Evolutionary conservation across 2,329 filamentous ascomycete species (phyloP), one percentile per base, ranked within the genome.

Genomic region (Pseudopyricularia cyperi): DNA sequence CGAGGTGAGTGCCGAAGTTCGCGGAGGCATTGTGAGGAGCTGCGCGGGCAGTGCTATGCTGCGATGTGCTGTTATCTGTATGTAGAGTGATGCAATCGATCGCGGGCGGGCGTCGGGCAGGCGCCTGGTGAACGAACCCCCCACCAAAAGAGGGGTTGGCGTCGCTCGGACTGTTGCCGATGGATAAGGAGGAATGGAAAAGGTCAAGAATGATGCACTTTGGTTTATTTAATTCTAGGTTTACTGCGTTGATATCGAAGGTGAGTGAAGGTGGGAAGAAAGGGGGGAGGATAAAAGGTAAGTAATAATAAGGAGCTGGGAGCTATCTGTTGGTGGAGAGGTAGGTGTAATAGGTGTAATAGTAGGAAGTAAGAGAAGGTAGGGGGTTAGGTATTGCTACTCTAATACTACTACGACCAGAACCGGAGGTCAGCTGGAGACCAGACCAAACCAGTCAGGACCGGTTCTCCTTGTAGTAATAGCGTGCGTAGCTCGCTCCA

Each of bases 1-100:
- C 65, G 87, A 88, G 57, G 87, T 93, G 65, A 95, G 77, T 12
- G 39, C 39, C 59, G 87, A 84, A 62, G 86, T 81, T 77, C 88
- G 83, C 65, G 89, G 89, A 72, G 90, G 89, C 90, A 95, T 95
- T 71, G 76, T 77, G 74, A 74, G 70, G 22, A 22, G 39, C 39
- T 35, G 28, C 9, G 28, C 28, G 4, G 28, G 95, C 95, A 71
- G 76, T 77, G 74, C 74, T 70, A 14, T 44, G 39, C 39, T 35
- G 28, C 28, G 28, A 4, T 30, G 28, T 30, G 33, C 33, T 44
- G 39, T n/a, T n/a, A 11, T 12, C 39, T 24, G 24, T 19, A 22
- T 44, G 39, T 44, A 44, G 39, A 24, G 39, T 44, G 39, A 44
- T 44, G 39, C 39, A 44, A 44, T 44, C 24, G 39, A 44, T 44